These are phyloP conservation scores for Neopestalotiopsis sp. DNA, from an alignment of 2,329 filamentous ascomycete genomes.

Conservation along the genomic window DNA sequence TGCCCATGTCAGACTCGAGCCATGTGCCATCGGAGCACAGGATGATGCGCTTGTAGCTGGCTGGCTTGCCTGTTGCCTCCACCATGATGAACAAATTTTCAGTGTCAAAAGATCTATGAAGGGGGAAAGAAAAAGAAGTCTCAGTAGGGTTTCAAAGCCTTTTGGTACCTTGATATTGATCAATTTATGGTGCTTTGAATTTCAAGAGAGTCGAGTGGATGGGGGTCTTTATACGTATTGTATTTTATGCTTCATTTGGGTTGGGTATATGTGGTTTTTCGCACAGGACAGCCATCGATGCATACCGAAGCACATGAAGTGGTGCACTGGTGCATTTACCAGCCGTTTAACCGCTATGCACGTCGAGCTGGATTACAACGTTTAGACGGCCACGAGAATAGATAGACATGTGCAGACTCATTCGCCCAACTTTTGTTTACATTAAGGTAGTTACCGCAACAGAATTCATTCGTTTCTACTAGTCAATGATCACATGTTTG, in stretches of 20 bases:
- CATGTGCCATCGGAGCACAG: constrained; percentile 16
- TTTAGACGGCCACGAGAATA: background rate
- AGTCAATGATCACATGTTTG: background rate
- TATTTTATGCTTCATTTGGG: background rate
- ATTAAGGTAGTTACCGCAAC: background rate
- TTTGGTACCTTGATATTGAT: no score
- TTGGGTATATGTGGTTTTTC: no score
- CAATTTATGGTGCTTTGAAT: background rate
- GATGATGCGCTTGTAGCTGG: constrained; percentile 14
- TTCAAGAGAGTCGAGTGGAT: background rate
- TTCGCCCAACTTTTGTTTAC: background rate
- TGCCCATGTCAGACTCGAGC: background rate
- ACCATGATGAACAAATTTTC: no score
- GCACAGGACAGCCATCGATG: background rate
- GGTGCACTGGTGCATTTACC: background rate
- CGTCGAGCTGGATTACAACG: background rate
- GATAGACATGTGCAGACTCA: background rate
- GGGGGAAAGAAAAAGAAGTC: no score
- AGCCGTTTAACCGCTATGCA: background rate
- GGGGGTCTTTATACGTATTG: background rate
- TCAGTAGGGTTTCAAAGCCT: no score
- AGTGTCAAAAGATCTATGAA: no score
- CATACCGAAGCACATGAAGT: background rate
- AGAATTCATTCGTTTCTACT: background rate
- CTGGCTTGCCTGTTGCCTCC: background rate